Base-by-base conservation (phyloP, 495 filamentous ascomycete genomes). In the Xylona heveae region DNA sequence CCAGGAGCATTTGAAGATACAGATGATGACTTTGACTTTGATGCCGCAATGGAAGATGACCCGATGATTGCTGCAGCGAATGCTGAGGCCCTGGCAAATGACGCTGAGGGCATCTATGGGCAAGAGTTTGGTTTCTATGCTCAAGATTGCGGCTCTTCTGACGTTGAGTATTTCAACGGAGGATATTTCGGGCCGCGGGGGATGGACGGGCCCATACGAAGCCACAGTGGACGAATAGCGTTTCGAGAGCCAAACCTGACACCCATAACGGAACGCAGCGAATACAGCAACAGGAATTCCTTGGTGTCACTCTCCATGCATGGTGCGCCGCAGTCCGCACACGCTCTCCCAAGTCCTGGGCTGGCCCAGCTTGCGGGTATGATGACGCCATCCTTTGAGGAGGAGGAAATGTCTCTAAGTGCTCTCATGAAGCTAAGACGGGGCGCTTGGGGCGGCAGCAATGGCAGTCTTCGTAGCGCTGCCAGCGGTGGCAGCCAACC, bases 41-140 rank as follows among this genome's bases (percentile, higher is more conserved):
- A 70, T 16, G 63, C 73, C 32, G 42, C 31, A 4, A 50, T 59
- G 17, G 45, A 44, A 4, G 42, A 44, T 25, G 82, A 93, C 40
- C 63, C 68, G 25, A 90, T 97, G 46, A 81, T 95, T 38, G 90
- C 85, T 0, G 88, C 76, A 17, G 88, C 88, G 13, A 97, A 97
- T 41, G 85, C 85, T 4, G 81, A 84, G 43, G 88, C 78, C 14
- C 62, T 97, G 3, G 88, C 88, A 12, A 80, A 78, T 39, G 88
- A 97, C 42, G 71, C 72, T 10, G 85, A 92, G 30, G 85, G 78
- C 5, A 84, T 82, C 54, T 97, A 97, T 46, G 90, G 88, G 2
- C 75, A 83, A 40, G 88, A 97, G 48, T 97, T 97, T 41, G 84
- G 83, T n/a, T 97, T 97, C 52, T 95, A 88, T 46, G 80, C 84